Conservation (phyloP, 2,329 filamentous ascomycete species). For the Aspergillus quadrilineatus region DNA sequence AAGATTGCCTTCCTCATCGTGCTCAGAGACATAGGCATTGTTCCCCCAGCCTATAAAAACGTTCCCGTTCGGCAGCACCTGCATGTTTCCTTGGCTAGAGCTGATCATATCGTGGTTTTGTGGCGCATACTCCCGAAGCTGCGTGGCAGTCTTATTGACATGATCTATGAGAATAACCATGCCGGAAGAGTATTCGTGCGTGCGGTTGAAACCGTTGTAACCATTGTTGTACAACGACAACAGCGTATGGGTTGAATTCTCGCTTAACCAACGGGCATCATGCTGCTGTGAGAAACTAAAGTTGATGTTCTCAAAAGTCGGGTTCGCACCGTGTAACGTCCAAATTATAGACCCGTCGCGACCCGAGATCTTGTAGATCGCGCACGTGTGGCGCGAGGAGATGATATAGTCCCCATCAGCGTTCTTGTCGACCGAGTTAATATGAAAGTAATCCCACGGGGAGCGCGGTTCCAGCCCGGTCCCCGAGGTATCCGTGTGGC, state of each 20-base stretch:
- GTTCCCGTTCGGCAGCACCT: slow-evolving; percentile 39
- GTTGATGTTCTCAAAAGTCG: slow-evolving; percentile 38
- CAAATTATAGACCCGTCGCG: slow-evolving; percentile 41
- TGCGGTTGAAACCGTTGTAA: slow-evolving; percentile 42
- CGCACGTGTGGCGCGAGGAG: slow-evolving; percentile 42
- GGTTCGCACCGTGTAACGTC: slow-evolving; percentile 38
- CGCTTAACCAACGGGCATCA: slow-evolving; percentile 41
- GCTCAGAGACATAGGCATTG: slow-evolving; percentile 41
- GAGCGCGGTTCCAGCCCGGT: slow-evolving; percentile 47
- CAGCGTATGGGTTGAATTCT: slow-evolving; percentile 40
- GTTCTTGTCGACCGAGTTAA: slow-evolving; percentile 46
- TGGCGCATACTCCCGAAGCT: slow-evolving; percentile 33
- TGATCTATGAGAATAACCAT: slow-evolving; percentile 43
- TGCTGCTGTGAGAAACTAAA: slow-evolving; percentile 47
- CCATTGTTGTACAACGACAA: slow-evolving; percentile 46
- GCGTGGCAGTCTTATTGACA: slow-evolving; percentile 34
- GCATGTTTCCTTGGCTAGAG: slow-evolving; percentile 42
- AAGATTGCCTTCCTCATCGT: slow-evolving; percentile 37
- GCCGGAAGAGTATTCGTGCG: slow-evolving; percentile 39
- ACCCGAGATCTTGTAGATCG: slow-evolving; percentile 44
- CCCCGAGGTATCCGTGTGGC: slow-evolving; percentile 47
- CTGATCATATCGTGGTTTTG: slow-evolving; percentile 28
- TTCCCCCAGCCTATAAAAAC: slow-evolving; percentile 46
- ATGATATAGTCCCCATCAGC: slow-evolving; percentile 42
- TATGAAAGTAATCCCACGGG: slow-evolving; percentile 48